Evolutionary conservation across 805 yeast species (phyloP).

Genomic region (Metschnikowia bowlesiae): DNA sequence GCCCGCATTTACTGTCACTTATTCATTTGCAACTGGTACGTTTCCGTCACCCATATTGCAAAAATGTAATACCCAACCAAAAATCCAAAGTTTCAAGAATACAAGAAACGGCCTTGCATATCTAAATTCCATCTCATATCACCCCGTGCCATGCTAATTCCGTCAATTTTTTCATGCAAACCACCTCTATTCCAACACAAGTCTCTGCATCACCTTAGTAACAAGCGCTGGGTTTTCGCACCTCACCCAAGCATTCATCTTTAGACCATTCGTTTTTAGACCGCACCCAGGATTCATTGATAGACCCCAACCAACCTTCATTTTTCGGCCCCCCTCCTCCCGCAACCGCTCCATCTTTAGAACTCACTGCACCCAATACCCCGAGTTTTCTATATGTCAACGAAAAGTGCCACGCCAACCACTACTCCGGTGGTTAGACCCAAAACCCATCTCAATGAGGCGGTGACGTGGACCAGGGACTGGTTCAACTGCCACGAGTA

Average conservation of each 20-base stretch:
- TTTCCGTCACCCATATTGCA: not conserved
- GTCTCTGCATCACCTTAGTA: too few species aligned
- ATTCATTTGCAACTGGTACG: not conserved
- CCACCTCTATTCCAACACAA: too few species aligned
- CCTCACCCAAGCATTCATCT: not conserved
- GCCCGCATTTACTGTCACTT: not conserved
- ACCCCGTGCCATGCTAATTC: too few species aligned
- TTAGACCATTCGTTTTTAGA: not conserved
- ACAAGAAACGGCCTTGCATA: not conserved
- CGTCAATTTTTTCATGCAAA: too few species aligned
- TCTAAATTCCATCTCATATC: too few species aligned
- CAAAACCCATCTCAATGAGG: conserved; percentile 13
- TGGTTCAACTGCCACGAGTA: conserved; percentile 31
- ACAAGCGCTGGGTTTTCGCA: too few species aligned
- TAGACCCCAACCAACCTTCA: too few species aligned
- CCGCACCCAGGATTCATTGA: too few species aligned
- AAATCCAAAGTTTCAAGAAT: not conserved
- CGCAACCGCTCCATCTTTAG: not conserved
- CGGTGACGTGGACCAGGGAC: conserved; percentile 36
- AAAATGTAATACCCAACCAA: not conserved
- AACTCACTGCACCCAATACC: not conserved
- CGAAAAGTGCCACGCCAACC: conserved; percentile 18
- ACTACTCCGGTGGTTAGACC: conserved; percentile 20
- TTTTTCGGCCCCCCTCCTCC: too few species aligned
- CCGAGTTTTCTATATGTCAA: conserved; percentile 7